Evolutionary conservation across 1,284 basidiomycete genomes (phyloP), one percentile per base, ranked within the genome.

Genomic region (Trichosporon asahii): DNA sequence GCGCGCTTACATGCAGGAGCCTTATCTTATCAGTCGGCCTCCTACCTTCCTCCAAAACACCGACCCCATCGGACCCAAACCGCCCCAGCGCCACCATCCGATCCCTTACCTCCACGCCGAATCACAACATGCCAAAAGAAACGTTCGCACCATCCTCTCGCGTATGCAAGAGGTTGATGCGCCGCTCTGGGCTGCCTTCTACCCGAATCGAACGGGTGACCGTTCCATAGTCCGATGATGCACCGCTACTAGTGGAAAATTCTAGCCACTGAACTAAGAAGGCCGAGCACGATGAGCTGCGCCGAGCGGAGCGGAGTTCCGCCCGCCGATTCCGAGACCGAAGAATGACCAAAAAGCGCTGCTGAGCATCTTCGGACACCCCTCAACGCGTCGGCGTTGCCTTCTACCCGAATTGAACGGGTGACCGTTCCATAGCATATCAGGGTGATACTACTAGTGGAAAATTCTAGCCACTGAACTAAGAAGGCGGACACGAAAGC

Each of bases 381-480:
- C 46, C 9, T 8, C n/a, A 8, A 5, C 21, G 46, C 21, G 4
- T 5, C 35, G 14, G 11, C 27, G 27, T 33, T 65, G 64, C 64
- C 64, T 44, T 44, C 64, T 65, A 44, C 64, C 64, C 37, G 64
- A 44, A 65, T 65, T 37, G 63, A 64, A 65, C 64, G 46, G 46
- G 64, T 53, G 64, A 65, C 64, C 64, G 40, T 65, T 49, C 44
- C 65, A 66, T 66, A 33, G 40, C 29, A n/a, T 12, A 35, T 7
- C 46, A 46, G 25, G 25, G 31, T 3, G 46, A 12, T 11, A 14
- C 44, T 66, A 66, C 65, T 53, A 66, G 65, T 66, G 65, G 46
- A 53, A 66, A 66, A 66, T 66, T 66, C 65, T 66, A 66, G 46
- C 65, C 65, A 66, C 65, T 66, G 65, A 66, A 66, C 65, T 66